Conservation (phyloP, 2,329 filamentous ascomycete species). For the Neonectria faginata region DNA sequence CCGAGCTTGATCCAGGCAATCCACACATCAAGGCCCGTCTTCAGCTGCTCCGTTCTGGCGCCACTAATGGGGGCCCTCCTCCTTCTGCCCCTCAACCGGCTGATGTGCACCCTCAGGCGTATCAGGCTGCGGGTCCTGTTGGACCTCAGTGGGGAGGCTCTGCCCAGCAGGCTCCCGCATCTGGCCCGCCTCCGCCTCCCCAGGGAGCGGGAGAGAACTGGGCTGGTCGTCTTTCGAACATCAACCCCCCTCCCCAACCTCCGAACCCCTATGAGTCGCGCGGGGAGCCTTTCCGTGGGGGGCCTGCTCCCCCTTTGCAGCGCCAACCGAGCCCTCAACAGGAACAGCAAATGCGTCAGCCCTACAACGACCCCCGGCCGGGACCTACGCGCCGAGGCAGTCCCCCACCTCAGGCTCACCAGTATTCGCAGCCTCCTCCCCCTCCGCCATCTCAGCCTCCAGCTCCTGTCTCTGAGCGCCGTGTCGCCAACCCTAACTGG, state of each 20-base stretch:
- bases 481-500: slow-evolving; percentile 71
- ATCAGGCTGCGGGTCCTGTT: slow-evolving; percentile 84
- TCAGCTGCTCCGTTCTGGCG: slow-evolving; percentile 86
- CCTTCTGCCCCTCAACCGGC: slow-evolving; percentile 88
- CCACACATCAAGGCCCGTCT: slow-evolving; percentile 96
- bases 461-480: slow-evolving; percentile 62
- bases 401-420: slow-evolving; percentile 64
- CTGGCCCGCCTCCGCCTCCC: slow-evolving; percentile 73
- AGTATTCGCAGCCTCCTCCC: slow-evolving; percentile 61
- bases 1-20: slow-evolving; percentile 92
- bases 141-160: slow-evolving; percentile 92
- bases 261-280: slow-evolving; percentile 85
- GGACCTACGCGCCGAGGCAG: slow-evolving; percentile 61
- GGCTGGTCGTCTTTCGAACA: slow-evolving; percentile 78
- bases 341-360: slow-evolving; percentile 68
- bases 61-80: slow-evolving; percentile 77
- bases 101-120: slow-evolving; percentile 95
- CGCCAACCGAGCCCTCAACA: slow-evolving; percentile 82
- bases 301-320: slow-evolving; percentile 73
- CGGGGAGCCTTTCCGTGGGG: slow-evolving; percentile 74
- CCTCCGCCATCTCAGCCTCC: slow-evolving; percentile 60
- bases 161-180: slow-evolving; percentile 64
- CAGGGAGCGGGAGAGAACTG: slow-evolving; percentile 66
- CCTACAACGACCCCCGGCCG: slow-evolving; percentile 66
- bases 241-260: slow-evolving; percentile 80